Conservation (phyloP, 2,329 filamentous ascomycete species). For the Talaromyces sp. region DNA sequence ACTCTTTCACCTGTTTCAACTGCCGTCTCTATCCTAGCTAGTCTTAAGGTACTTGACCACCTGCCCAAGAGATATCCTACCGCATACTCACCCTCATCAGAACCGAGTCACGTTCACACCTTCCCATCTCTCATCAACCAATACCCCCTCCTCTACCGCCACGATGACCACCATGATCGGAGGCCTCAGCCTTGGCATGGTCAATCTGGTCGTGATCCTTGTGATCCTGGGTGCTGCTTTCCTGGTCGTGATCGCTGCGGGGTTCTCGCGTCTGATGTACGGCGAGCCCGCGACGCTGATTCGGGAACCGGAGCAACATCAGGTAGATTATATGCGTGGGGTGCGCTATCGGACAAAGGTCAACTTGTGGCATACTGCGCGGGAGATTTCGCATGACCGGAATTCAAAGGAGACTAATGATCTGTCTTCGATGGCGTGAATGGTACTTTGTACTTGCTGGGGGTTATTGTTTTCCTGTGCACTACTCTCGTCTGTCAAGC, state of each 20-base stretch:
- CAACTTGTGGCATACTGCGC: conserved; percentile 3
- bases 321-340: conserved; percentile 10
- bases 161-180: conserved; percentile 4
- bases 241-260: conserved; percentile 2
- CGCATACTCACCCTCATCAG: neutral
- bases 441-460: neutral
- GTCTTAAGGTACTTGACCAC: neutral
- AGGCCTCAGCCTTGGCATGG: conserved; percentile 7
- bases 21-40: neutral
- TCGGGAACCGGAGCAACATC: conserved; percentile 2
- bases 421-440: neutral
- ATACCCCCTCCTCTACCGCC: neutral
- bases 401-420: neutral
- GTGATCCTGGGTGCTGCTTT: conserved; percentile 6
- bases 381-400: neutral
- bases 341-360: conserved; percentile 6
- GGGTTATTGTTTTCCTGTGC: neutral
- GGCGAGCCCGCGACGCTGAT: neutral
- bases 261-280: conserved; percentile 1
- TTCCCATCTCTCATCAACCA: neutral
- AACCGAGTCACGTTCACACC: too few species aligned
- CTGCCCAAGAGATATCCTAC: neutral
- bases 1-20: neutral
- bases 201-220: conserved; percentile 8
- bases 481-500: neutral